Evolutionary conservation across 768 basidiomycete species (phyloP).

Genomic region (Cystofilobasidium macerans): DNA sequence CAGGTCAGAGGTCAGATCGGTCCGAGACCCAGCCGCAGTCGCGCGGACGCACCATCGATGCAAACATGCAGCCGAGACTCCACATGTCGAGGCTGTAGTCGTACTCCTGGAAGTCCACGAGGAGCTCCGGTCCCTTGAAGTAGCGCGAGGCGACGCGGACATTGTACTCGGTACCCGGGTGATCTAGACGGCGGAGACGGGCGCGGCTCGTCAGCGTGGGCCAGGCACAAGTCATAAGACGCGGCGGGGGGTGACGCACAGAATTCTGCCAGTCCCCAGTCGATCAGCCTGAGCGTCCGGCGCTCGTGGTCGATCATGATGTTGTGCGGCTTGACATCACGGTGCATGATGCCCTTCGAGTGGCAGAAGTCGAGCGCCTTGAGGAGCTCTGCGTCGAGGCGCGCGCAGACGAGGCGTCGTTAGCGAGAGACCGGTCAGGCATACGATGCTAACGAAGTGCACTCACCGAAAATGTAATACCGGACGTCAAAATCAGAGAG

Average conservation of each 20-base stretch:
- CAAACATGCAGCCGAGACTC: conserved; percentile 98
- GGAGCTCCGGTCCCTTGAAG: conserved; percentile 93
- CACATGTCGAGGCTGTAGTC: conserved; percentile 98
- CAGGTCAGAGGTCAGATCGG: too few species aligned
- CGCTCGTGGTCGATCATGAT: conserved; percentile 99
- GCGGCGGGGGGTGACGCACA: conserved; percentile 57
- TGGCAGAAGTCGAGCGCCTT: conserved; percentile 87
- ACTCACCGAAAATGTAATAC: conserved; percentile 70
- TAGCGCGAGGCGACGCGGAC: conserved; percentile 94
- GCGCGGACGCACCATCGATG: conserved; percentile 83
- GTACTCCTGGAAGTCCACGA: conserved; percentile 97
- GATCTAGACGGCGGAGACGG: not conserved
- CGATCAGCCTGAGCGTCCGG: conserved; percentile 89
- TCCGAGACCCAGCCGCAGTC: too few species aligned
- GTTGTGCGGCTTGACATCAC: conserved; percentile 97
- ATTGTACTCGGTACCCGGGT: conserved; percentile 94
- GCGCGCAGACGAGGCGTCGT: not conserved
- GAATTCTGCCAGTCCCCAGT: conserved; percentile 98
- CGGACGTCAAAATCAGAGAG: conserved; percentile 93
- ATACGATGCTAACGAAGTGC: too few species aligned
- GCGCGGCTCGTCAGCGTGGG: not conserved
- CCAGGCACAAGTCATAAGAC: not conserved
- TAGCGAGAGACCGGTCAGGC: too few species aligned
- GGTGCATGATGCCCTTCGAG: conserved; percentile 97
- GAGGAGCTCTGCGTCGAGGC: not conserved